A percentile compares a stretch with the other conserved stretches of the same genome.
These are phyloP conservation scores for Hemerocallis citrina DNA, from an alignment of 106 monocot species.

Conservation along the genomic window DNA sequence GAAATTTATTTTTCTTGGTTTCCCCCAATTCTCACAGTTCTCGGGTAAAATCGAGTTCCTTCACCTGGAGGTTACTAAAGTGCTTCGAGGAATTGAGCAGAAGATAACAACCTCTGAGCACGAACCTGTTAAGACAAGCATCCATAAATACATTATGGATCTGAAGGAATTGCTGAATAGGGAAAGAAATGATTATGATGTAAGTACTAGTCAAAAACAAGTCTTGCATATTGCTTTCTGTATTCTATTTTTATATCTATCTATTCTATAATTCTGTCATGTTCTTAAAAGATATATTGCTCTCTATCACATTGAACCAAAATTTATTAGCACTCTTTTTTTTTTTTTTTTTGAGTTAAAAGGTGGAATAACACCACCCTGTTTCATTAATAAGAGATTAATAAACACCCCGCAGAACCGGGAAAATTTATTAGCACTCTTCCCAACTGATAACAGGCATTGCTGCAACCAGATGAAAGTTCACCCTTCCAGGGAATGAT, in stretches of 20 bases:
- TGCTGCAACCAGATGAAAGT: conserved; percentile 25
- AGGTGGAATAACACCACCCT: no score
- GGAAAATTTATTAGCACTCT: not conserved
- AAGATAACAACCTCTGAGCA: conserved; percentile 25
- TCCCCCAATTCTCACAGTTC: conserved; percentile 30
- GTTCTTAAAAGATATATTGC: no score
- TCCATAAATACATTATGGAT: conserved; percentile 36
- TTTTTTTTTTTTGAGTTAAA: no score
- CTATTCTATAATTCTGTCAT: not conserved
- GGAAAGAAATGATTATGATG: conserved; percentile 57
- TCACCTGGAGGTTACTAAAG: conserved; percentile 45
- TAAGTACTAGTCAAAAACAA: conserved; percentile 17
- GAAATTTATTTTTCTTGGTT: not conserved
- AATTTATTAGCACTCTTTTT: no score
- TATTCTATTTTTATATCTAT: not conserved
- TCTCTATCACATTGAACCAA: no score
- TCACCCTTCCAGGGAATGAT: conserved; percentile 7
- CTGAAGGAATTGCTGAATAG: conserved; percentile 46
- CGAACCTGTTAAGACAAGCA: conserved; percentile 38
- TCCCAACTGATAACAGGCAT: conserved; percentile 19
- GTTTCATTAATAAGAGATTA: no score
- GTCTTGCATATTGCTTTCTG: not conserved
- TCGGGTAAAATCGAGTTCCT: conserved; percentile 33
- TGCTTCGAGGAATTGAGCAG: conserved; percentile 44
- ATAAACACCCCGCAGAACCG: no score